Evolutionary conservation across 768 basidiomycete genomes (phyloP), one percentile per base, ranked within the genome.

Genomic region (Suillus ampliporus): DNA sequence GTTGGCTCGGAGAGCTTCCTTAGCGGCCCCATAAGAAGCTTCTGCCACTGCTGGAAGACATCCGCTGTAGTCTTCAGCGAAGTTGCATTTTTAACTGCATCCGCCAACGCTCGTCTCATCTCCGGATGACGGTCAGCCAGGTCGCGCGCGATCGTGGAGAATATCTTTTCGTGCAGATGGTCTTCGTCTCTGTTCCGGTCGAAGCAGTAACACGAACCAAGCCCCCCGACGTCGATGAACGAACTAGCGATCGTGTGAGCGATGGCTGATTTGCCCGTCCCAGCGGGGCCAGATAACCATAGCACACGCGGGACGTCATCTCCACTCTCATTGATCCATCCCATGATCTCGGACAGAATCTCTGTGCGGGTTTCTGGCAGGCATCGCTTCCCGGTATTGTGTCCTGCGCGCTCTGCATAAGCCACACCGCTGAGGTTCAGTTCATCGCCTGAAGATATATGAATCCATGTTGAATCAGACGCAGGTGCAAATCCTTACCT

Each of bases 121-220:
- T 23, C 38, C 21, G 14, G 21, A 46, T 60, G 40, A 9, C 53
- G 51, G 34, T 50, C 17, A 14, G 50, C 63, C n/a, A 72, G 52
- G 21, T 69, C 66, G 28, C 63, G 59, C 11, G 70, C 71, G 15
- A 48, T 48, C 15, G 68, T 71, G 26, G 48, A 63, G 51, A 71
- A 70, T 15, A 66, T 34, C 26, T 35, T 54, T 28, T 60, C 37
- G 67, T 52, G 43, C 40, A 53, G 47, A 3, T 61, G 59, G 4
- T 62, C 61, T 26, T 51, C 62, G 3, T 52, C 31, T 21, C 63
- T 47, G 43, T 72, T 65, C 38, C 64, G 28, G 35, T 64, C 58
- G 38, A 71, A 66, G 38, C 67, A 72, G 26, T 69, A 61, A 11
- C 53, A 58, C 19, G 67, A 67, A 15, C 44, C 64, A 9, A 71